Evolutionary conservation across 1,284 basidiomycete genomes (phyloP).

Genomic region (Ustilago vetiveriae): DNA sequence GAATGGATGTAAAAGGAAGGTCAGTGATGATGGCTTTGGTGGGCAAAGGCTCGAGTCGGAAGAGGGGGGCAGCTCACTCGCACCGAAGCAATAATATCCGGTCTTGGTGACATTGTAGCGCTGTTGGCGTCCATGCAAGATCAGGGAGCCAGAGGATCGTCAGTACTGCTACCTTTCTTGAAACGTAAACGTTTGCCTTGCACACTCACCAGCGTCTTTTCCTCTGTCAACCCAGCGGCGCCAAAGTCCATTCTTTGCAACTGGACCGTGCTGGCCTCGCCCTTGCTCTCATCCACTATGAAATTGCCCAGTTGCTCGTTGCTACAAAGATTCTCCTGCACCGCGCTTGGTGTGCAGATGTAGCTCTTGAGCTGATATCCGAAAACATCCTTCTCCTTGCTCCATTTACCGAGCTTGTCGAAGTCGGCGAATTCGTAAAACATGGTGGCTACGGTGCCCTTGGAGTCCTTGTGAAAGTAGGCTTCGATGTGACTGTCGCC

Average conservation of each 20-base stretch:
- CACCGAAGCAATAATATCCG: conserved; percentile 94
- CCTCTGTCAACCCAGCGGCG: conserved; percentile 10
- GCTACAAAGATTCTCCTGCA: conserved; percentile 43
- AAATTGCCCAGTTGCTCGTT: conserved; percentile 58
- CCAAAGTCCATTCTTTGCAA: conserved; percentile 54
- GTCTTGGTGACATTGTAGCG: conserved; percentile 82
- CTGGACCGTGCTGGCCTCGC: conserved; percentile 28
- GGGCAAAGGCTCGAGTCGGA: not conserved
- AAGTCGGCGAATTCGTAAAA: conserved; percentile 95
- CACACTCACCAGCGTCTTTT: conserved; percentile 27
- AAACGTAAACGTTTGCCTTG: not conserved
- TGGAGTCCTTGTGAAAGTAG: conserved; percentile 76
- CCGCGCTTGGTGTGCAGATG: conserved; percentile 69
- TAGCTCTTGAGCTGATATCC: conserved; percentile 72
- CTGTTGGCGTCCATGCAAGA: conserved; percentile 14
- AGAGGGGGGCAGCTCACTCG: conserved; percentile 64
- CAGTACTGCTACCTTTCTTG: not conserved
- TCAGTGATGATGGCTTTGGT: not conserved
- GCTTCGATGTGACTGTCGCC: conserved; percentile 80
- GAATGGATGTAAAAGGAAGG: not conserved
- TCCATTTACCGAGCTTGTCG: conserved; percentile 78
- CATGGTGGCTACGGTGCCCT: conserved; percentile 90
- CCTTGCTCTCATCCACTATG: conserved; percentile 49
- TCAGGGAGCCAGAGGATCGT: not conserved
- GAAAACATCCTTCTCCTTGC: conserved; percentile 61